Base-by-base conservation (phyloP, 805 yeast species). In the Wickerhamomyces chaumierensis region DNA sequence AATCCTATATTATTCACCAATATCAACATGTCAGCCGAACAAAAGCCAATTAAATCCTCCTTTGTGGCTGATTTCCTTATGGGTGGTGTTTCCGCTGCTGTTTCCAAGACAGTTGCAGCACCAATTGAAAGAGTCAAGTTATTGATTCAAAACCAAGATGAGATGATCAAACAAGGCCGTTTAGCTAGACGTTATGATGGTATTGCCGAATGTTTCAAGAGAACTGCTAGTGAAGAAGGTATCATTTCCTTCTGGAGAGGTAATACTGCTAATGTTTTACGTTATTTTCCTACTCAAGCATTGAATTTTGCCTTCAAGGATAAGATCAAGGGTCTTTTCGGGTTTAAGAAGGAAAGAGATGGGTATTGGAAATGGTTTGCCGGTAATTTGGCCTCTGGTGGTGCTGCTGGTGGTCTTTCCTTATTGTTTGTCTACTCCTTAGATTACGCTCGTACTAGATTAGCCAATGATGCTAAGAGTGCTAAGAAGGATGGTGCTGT, bases 21-120 rank as follows among this genome's bases (percentile, higher is more conserved):
- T 28, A 14, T 28, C 9, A 31, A 18, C 11, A 31, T 16, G 18
- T 16, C 18, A 5, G 17, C 31, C 16, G 31, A 31, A 16, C 17
- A 31, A n/a, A 31, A 31, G 14, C 33, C 9, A 12, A 12, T 13
- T 13, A 31, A 31, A 13, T 17, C 33, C 12, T 31, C 33, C 53
- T 71, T 71, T 62, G 55, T 65, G 51, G 57, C 68, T 55, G 80
- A 76, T 61, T 82, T 82, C 75, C 57, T 82, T 68, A 84, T 86
- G 95, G 95, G 95, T 68, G 95, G 95, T 83, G 88, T 86, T 53
- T 84, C 95, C 69, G 95, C 95, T 69, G 95, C 95, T 59, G 87
- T 86, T 69, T 81, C 95, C 54, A 86, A 86, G 78, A 86, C 95
- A 46, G 95, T 88, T 48, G 94, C 94, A 57, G 90, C 95, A 57